Evolutionary conservation across 1,284 basidiomycete genomes (phyloP).

Genomic region (Sutorius eximius): DNA sequence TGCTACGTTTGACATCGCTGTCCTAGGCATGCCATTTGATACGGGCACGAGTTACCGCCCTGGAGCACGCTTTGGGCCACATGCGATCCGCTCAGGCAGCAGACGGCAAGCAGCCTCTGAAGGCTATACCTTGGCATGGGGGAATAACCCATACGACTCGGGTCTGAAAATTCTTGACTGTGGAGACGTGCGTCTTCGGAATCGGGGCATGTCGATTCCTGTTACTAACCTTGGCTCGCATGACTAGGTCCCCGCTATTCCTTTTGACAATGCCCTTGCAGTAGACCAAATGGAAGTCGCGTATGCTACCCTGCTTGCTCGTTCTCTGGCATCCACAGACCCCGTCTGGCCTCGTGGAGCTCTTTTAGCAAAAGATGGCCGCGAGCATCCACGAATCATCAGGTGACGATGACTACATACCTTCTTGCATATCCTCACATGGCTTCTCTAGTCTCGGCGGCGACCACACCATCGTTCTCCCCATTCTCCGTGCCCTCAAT

Average conservation of each 20-base stretch:
- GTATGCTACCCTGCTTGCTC: slow-evolving; percentile 66
- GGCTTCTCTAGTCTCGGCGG: slow-evolving; percentile 59
- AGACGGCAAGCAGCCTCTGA: slow-evolving; percentile 56
- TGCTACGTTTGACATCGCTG: slow-evolving; percentile 64
- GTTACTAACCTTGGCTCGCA: neutral
- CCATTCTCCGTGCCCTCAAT: slow-evolving; percentile 71
- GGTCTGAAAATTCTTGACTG: slow-evolving; percentile 70
- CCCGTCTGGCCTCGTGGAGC: slow-evolving; percentile 28
- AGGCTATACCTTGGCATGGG: slow-evolving; percentile 69
- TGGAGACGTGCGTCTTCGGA: slow-evolving; percentile 56
- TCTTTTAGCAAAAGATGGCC: slow-evolving; percentile 50
- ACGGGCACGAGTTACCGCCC: slow-evolving; percentile 70
- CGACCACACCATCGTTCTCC: slow-evolving; percentile 77
- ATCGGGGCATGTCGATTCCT: neutral
- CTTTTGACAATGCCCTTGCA: slow-evolving; percentile 75
- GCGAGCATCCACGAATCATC: slow-evolving; percentile 65
- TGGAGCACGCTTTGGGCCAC: slow-evolving; percentile 80
- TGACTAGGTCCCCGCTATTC: slow-evolving; percentile 61
- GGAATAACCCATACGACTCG: slow-evolving; percentile 61
- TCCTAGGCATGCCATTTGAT: slow-evolving; percentile 83
- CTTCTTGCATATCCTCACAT: neutral
- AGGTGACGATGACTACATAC: slow-evolving; percentile 40
- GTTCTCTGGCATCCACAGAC: slow-evolving; percentile 43
- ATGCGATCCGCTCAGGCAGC: slow-evolving; percentile 77
- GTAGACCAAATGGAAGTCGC: slow-evolving; percentile 79